Evolutionary conservation across 208 protist species (phyloP), one percentile per base, ranked within the genome.

Genomic region (Leishmania mexicana): DNA sequence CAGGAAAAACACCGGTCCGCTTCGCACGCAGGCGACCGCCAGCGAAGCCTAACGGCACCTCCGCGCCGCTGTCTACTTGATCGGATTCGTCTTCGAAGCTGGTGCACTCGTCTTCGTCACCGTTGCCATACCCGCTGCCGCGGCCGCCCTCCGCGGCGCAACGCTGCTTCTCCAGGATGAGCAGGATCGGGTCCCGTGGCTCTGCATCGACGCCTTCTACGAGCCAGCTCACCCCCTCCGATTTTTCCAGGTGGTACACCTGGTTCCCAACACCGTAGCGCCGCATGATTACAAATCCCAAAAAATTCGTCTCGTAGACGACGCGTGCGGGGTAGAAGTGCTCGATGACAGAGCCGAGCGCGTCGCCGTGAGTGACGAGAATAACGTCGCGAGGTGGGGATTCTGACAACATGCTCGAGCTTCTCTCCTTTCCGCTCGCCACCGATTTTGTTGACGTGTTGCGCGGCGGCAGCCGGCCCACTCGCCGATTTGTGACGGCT

Each of bases 341-440:
- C 17, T 45, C 76, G 24, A 96, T 40, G 60, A 97, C 83, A 4
- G 92, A 86, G 80, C 87, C 87, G 51, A 97, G 80, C 19, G 92
- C 92, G 81, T 97, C 94, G 54, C 94, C 94, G 83, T 97, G 94
- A 8, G 92, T 95, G 45, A 97, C 92, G 17, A 97, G 79, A 51
- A 97, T 79, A 4, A 92, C 76, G 76, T 90, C 81, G 8, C 57
- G 72, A n/a, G 51, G 35, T 60, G 54, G 7, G 15, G 19, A 24
- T n/a, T 78, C 72, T 17, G 40, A 15, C 7, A 47, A 3, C 31
- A 4, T 67, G 42, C 28, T 60, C 64, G 21, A 60, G 11, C n/a
- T 28, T n/a, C 21, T 80, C 15, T 24, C 64, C 19, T 58, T n/a
- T 0, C 3, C 5, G 7, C 21, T n/a, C 28, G 17, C 19, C 31